phyloP scores from a whole-genome alignment of 1,284 basidiomycete species.

The Pseudozyma pruni region DNA sequence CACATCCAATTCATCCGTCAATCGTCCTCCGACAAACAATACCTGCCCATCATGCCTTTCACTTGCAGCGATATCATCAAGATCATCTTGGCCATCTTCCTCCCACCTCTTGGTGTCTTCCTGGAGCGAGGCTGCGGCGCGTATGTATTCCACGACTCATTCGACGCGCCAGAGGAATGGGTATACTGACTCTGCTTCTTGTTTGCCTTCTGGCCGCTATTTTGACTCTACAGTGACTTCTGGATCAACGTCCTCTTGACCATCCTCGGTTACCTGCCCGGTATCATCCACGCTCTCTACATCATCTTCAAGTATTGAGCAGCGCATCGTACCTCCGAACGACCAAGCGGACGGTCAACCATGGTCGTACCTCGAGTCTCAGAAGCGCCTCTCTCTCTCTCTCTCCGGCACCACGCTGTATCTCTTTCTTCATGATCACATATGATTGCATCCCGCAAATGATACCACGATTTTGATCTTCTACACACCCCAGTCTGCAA shows the following conservation, averaged over 20 bases:
- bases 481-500: too few species aligned
- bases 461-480: conserved; percentile 18
- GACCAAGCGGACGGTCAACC: too few species aligned
- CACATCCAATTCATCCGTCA: background rate
- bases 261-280: conserved; percentile 58
- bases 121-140: conserved; percentile 47
- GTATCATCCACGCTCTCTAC: conserved; percentile 64
- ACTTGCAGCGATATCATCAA: conserved; percentile 59
- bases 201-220: too few species aligned
- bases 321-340: too few species aligned
- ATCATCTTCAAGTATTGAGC: conserved; percentile 61
- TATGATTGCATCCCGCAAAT: conserved; percentile 19
- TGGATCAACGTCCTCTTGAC: conserved; percentile 57
- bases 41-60: conserved; percentile 57
- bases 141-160: conserved; percentile 34
- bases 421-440: conserved; percentile 7
- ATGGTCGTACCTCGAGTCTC: background rate
- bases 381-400: background rate
- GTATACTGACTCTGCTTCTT: background rate
- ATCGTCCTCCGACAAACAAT: too few species aligned
- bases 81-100: conserved; percentile 50
- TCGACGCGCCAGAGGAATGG: too few species aligned
- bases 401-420: conserved; percentile 11
- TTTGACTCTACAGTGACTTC: conserved; percentile 27
- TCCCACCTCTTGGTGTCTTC: conserved; percentile 52